Evolutionary conservation across 257 asterid genomes (phyloP).

Genomic region (Jacaranda copaia): DNA sequence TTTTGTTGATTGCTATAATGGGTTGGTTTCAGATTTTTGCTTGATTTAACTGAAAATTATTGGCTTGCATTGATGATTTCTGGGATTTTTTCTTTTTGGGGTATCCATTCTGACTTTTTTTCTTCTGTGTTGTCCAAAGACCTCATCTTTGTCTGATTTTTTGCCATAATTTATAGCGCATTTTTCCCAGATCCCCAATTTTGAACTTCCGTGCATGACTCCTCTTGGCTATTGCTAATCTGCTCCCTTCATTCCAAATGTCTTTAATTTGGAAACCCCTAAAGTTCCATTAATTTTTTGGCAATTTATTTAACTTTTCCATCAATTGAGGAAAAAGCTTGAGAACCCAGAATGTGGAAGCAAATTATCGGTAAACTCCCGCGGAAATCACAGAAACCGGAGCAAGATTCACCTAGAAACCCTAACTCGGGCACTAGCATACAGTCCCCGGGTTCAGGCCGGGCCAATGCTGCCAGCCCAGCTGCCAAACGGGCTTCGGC

Average conservation of each 20-base stretch:
- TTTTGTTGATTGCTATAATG: slow-evolving; percentile 16
- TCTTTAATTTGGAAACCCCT: slow-evolving; percentile 38
- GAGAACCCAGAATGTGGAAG: slow-evolving; percentile 65
- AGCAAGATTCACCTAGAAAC: slow-evolving; percentile 49
- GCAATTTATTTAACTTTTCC: neutral
- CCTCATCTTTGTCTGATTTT: slow-evolving; percentile 32
- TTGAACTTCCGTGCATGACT: neutral
- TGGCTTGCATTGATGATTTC: slow-evolving; percentile 32
- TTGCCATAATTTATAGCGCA: slow-evolving; percentile 25
- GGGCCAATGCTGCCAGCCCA: slow-evolving; percentile 37
- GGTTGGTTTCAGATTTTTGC: slow-evolving; percentile 26
- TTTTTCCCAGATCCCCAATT: slow-evolving; percentile 43
- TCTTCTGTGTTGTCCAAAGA: slow-evolving; percentile 12
- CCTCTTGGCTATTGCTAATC: slow-evolving; percentile 11
- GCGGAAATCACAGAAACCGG: slow-evolving; percentile 60
- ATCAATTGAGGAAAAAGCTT: slow-evolving; percentile 13
- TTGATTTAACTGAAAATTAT: slow-evolving; percentile 6
- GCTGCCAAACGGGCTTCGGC: slow-evolving; percentile 59
- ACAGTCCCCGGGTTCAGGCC: slow-evolving; percentile 38
- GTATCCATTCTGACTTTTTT: neutral
- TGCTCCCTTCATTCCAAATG: slow-evolving; percentile 28
- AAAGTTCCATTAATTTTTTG: neutral
- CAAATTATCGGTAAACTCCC: slow-evolving; percentile 65
- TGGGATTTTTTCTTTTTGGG: neutral
- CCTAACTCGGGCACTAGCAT: slow-evolving; percentile 41